These are phyloP conservation scores for Ophiostoma quercus DNA, from an alignment of 2,329 filamentous ascomycete species.

Conservation along the genomic window DNA sequence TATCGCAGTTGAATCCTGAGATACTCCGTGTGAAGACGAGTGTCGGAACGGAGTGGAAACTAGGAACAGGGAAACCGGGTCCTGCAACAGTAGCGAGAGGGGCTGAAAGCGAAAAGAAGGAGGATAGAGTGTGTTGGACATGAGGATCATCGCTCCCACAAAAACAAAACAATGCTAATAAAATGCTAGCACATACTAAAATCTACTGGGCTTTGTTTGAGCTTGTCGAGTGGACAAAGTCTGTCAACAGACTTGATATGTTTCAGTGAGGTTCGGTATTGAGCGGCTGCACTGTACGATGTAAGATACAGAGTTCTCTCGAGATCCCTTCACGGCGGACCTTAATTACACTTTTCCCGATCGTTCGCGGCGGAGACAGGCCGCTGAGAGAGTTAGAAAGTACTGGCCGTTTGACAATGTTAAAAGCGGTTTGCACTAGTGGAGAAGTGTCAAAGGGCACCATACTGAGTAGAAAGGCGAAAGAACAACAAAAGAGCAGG, in stretches of 20 bases:
- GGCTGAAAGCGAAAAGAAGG: background rate
- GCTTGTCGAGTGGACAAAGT: background rate
- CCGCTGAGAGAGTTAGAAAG: background rate
- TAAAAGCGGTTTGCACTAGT: background rate
- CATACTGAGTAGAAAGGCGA: background rate
- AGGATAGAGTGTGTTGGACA: constrained; percentile 2
- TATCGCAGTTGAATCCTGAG: background rate
- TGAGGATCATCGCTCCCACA: constrained; percentile 1
- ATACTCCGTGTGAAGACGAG: background rate
- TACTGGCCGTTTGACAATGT: background rate
- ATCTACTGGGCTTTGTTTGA: constrained; percentile 4
- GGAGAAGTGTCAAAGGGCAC: background rate
- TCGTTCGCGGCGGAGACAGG: background rate
- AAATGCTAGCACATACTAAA: background rate
- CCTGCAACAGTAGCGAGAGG: background rate
- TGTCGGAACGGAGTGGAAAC: background rate
- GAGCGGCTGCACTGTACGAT: background rate
- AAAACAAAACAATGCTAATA: background rate
- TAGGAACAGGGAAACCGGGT: background rate
- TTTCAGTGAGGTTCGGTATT: background rate
- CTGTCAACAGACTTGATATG: background rate
- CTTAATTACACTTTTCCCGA: background rate
- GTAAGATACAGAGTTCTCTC: too few relatives aligned
- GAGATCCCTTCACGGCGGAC: background rate
- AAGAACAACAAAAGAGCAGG: background rate